phyloP scores from a whole-genome alignment of 129 eudicot genomes.

The Chrysanthemum seticuspe region DNA sequence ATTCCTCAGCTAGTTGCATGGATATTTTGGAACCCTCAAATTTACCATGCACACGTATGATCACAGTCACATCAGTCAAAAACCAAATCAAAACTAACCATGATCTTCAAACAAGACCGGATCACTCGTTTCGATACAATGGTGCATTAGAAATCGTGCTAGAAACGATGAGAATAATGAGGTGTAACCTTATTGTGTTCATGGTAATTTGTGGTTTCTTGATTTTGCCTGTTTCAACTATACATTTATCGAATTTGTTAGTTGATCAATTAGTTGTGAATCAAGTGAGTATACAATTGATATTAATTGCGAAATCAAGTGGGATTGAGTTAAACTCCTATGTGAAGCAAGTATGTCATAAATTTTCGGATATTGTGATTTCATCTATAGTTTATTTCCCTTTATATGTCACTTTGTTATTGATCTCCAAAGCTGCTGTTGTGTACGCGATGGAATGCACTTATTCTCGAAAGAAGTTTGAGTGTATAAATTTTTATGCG shows the following conservation, averaged over 20 bases:
- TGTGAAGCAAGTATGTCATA: conserved; percentile 63
- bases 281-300: conserved; percentile 35
- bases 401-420: conserved; percentile 53
- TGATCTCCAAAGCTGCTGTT: conserved; percentile 70
- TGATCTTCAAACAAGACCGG: background rate
- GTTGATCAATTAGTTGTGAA: conserved; percentile 60
- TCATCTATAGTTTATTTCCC: conserved; percentile 61
- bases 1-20: conserved; percentile 3
- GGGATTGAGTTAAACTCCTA: conserved; percentile 63
- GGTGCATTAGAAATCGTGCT: conserved; percentile 63
- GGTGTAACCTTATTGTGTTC: conserved; percentile 48
- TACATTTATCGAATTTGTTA: conserved; percentile 52
- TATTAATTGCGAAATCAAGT: conserved; percentile 51
- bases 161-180: conserved; percentile 60
- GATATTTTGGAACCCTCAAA: conserved; percentile 1
- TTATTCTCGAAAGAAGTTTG: conserved; percentile 60
- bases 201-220: conserved; percentile 47
- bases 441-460: conserved; percentile 83
- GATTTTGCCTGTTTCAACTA: conserved; percentile 73
- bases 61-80: background rate
- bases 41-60: background rate
- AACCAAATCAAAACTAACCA: background rate
- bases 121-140: conserved; percentile 39
- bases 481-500: conserved; percentile 35
- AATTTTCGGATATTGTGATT: conserved; percentile 50